A percentile compares a stretch with the other conserved stretches of the same genome.
Conservation (phyloP, 2,329 filamentous ascomycete genomes). For the Colletotrichum shisoi region DNA sequence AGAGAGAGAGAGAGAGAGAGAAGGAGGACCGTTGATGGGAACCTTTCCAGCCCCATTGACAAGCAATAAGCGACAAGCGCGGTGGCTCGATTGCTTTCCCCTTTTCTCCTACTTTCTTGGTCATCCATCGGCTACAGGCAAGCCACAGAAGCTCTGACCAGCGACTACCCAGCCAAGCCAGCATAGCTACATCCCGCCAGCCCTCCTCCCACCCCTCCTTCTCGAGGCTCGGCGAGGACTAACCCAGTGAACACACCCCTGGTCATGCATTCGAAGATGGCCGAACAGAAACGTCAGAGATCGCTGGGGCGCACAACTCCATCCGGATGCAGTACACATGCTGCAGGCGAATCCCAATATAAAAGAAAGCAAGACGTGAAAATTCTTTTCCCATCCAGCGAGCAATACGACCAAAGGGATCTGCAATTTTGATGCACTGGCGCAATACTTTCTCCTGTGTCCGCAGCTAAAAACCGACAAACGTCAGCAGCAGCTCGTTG, state of each 20-base stretch:
- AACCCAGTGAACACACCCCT: slow-evolving; percentile 30
- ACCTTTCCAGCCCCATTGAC: slow-evolving; percentile 15
- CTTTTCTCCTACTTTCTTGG: slow-evolving; percentile 6
- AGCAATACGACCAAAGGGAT: neutral
- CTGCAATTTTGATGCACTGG: slow-evolving; percentile 7
- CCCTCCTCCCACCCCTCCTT: slow-evolving; percentile 5
- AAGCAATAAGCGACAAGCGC: slow-evolving; percentile 3
- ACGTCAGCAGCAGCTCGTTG: neutral
- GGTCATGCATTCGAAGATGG: slow-evolving; percentile 26
- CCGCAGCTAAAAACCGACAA: slow-evolving; percentile 1
- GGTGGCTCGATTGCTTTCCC: slow-evolving; percentile 18
- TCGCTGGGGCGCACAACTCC: slow-evolving; percentile 17
- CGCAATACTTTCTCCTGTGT: neutral
- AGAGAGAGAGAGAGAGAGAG: too few relatives aligned
- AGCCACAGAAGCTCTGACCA: slow-evolving; percentile 34
- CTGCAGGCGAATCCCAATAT: slow-evolving; percentile 21
- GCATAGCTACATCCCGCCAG: slow-evolving; percentile 4
- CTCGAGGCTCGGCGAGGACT: slow-evolving; percentile 19
- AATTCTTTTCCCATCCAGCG: neutral
- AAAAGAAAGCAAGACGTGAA: slow-evolving; percentile 13
- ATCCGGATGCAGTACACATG: slow-evolving; percentile 13
- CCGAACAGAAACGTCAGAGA: slow-evolving; percentile 29
- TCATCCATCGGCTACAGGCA: neutral
- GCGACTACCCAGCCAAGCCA: slow-evolving; percentile 17
- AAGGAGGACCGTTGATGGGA: neutral